Base-by-base conservation (phyloP, 83 land plant genomes). In the Thuja plicata region DNA sequence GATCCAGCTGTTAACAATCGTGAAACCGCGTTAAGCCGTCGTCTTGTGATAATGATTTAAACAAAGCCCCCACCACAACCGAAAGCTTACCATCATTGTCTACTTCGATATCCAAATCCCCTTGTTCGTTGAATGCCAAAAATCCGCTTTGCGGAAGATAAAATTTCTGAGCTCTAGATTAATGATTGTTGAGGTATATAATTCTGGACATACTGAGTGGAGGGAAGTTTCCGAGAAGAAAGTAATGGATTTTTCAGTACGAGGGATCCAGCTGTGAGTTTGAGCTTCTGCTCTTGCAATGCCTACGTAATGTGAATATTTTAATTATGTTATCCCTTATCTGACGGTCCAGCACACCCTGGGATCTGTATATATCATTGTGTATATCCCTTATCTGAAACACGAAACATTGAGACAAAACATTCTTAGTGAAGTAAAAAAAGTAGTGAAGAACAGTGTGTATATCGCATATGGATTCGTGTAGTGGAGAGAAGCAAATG, bases 401-500 rank as follows among this genome's bases (percentile, higher is more conserved):
- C 50, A 46, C 0, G 50, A 46, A 46, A 46, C 0, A 46, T 46
- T 2, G 50, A 46, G 50, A 46, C 1, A 8, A 46, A 46, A 5
- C 5, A 46, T 46, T 46, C 50, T 46, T 46, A 46, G 50, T 46
- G 10, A 46, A 27, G 73, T 66, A 9, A 19, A 60, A 66, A n/a
- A 62, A 0, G 8, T 19, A 7, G 1, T 5, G 24, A 8, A 62
- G 0, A 62, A 21, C 5, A 6, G 1, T 62, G 27, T 62, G n/a
- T n/a, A 5, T 5, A 62, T 50, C 40, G 1, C 40, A 0, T 43
- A 43, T 43, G 79, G 79, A 76, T 9, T 76, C 79, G 17, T 83
- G 7, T 34, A 43, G 12, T 83, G 54, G 76, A 74, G 93, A 93
- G 89, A 54, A 54, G 3, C 91, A 93, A 8, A 85, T 93, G 34